Evolutionary conservation across 805 yeast species (phyloP).

Genomic region (Lipomyces sp.): DNA sequence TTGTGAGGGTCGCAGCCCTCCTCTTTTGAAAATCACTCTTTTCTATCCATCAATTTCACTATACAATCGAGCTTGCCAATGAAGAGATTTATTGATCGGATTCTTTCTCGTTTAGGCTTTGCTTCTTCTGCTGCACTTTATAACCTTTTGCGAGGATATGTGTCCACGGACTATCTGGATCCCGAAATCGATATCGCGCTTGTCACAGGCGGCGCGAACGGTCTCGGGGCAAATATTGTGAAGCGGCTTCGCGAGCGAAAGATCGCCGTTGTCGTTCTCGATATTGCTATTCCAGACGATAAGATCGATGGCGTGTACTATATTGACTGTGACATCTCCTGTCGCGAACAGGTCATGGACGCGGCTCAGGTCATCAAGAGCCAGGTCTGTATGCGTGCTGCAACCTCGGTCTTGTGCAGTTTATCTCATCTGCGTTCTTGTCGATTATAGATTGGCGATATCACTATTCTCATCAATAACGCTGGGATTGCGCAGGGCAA

Average conservation of each 20-base stretch:
- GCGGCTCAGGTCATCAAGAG: conserved; percentile 44
- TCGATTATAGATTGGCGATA: conserved; percentile 45
- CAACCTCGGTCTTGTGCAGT: conserved; percentile 34
- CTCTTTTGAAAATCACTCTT: not conserved
- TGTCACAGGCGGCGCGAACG: conserved; percentile 80
- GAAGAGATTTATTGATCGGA: conserved; percentile 3
- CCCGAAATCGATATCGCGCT: conserved; percentile 55
- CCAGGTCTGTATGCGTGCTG: conserved; percentile 28
- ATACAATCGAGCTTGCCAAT: too few relatives aligned
- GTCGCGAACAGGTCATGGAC: conserved; percentile 45
- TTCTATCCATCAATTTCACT: not conserved
- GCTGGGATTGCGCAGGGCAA: conserved; percentile 72
- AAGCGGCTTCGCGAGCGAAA: conserved; percentile 44
- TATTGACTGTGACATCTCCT: conserved; percentile 67
- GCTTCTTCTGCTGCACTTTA: conserved; percentile 13
- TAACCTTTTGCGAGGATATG: conserved; percentile 23
- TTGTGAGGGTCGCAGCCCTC: not conserved
- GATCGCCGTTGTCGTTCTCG: conserved; percentile 63
- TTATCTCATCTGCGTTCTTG: conserved; percentile 36
- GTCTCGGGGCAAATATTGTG: conserved; percentile 70
- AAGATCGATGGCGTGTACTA: conserved; percentile 48
- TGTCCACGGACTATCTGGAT: conserved; percentile 11
- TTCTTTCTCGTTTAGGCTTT: conserved; percentile 15
- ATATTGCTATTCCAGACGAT: conserved; percentile 43
- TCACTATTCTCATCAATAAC: conserved; percentile 73